Evolutionary conservation across 345 rosid genomes (phyloP).

Genomic region (Acer yangbiense): DNA sequence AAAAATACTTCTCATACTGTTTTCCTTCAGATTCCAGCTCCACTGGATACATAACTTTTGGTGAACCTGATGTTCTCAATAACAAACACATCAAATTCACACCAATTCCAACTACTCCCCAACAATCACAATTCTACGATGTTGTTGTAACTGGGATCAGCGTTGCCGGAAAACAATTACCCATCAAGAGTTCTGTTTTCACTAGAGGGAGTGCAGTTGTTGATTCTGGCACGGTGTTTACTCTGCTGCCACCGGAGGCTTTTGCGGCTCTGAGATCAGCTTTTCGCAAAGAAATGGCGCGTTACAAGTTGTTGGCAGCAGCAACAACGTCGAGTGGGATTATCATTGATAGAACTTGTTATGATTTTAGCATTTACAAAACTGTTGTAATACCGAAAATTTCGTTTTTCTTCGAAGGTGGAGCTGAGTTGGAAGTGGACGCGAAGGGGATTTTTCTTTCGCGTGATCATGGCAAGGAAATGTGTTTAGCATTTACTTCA

Average conservation of each 20-base stretch:
- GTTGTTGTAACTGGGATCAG: slow-evolving; percentile 20
- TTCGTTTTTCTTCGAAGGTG: slow-evolving; percentile 19
- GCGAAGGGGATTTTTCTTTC: slow-evolving; percentile 10
- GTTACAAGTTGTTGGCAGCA: slow-evolving; percentile 16
- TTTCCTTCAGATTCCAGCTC: slow-evolving; percentile 31
- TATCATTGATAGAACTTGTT: slow-evolving; percentile 34
- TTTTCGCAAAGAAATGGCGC: slow-evolving; percentile 23
- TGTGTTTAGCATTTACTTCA: slow-evolving; percentile 27
- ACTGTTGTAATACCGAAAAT: slow-evolving; percentile 15
- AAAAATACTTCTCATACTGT: slow-evolving; percentile 34
- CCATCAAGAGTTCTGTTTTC: slow-evolving; percentile 6
- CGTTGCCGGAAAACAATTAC: slow-evolving; percentile 19
- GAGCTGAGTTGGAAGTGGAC: slow-evolving; percentile 18
- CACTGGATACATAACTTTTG: slow-evolving; percentile 33
- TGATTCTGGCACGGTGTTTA: slow-evolving; percentile 40
- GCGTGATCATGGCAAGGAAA: not conserved
- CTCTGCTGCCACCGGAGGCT: slow-evolving; percentile 34
- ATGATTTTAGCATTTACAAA: slow-evolving; percentile 19
- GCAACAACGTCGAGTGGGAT: slow-evolving; percentile 11
- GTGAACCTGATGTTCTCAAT: not conserved
- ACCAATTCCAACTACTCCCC: slow-evolving; percentile 1
- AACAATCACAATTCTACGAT: slow-evolving; percentile 23
- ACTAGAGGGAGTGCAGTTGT: slow-evolving; percentile 13
- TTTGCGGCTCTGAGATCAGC: slow-evolving; percentile 20
- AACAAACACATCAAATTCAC: slow-evolving; percentile 22